Conservation (phyloP, 2,329 filamentous ascomycete species). For the Fusarium zealandicum region DNA sequence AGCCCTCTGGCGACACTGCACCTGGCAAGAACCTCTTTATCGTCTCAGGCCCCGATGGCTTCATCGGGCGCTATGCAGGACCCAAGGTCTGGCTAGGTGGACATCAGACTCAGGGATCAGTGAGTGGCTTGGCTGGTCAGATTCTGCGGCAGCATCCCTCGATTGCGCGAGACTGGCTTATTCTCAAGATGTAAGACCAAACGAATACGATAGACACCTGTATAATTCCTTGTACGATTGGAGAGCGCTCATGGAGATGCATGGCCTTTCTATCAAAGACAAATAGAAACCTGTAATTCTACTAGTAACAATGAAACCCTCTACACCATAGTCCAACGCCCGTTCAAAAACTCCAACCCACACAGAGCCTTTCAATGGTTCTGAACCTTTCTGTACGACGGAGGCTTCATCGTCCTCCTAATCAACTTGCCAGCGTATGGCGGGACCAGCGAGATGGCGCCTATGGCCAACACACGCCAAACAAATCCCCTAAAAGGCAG, state of each 20-base stretch:
- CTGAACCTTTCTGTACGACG: conserved; percentile 93
- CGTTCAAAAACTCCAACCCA: conserved; percentile 16
- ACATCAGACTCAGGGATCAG: conserved; percentile 74
- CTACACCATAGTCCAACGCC: conserved; percentile 36
- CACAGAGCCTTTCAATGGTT: conserved; percentile 55
- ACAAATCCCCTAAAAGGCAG: conserved; percentile 72
- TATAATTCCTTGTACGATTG: conserved; percentile 9
- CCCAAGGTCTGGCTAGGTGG: conserved; percentile 78
- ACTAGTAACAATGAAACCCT: conserved; percentile 20
- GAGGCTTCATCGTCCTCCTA: conserved; percentile 83
- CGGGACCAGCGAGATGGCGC: conserved; percentile 81
- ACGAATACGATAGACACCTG: background rate
- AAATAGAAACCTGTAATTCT: conserved; percentile 26
- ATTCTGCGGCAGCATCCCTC: conserved; percentile 58
- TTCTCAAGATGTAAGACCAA: conserved; percentile 57
- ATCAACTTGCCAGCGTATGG: conserved; percentile 89
- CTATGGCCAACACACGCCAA: conserved; percentile 86
- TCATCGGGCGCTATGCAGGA: conserved; percentile 81
- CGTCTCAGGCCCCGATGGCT: conserved; percentile 90
- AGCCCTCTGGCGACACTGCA: conserved; percentile 22
- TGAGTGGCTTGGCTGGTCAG: conserved; percentile 71
- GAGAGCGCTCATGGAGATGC: conserved; percentile 15
- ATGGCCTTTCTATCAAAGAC: conserved; percentile 16
- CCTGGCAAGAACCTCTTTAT: conserved; percentile 72
- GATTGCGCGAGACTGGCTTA: conserved; percentile 55